Conservation (phyloP, 164 flowering plant genomes). For the Aristolochia californica region DNA sequence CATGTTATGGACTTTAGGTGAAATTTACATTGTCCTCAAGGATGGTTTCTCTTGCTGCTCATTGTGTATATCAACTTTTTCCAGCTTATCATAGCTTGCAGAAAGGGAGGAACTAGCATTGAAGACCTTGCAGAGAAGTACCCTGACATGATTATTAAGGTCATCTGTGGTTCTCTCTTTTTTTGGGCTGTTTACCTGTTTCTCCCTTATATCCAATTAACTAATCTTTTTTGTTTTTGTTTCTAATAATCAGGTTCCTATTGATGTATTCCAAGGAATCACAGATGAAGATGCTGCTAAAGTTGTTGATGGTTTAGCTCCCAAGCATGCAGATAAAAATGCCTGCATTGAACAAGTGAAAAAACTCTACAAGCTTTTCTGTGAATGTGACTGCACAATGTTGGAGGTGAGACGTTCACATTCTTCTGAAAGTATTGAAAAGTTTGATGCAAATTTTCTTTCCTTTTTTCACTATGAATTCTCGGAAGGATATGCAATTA, state of each 20-base stretch:
- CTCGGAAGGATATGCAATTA: neutral
- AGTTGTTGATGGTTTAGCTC: conserved; percentile 96
- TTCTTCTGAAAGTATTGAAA: neutral
- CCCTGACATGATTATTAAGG: conserved; percentile 97
- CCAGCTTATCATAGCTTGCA: conserved; percentile 87
- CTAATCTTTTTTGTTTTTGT: neutral
- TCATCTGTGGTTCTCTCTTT: conserved; percentile 9
- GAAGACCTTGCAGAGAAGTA: conserved; percentile 98
- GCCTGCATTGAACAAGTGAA: conserved; percentile 92
- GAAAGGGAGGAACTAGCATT: conserved; percentile 96
- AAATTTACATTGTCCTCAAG: neutral
- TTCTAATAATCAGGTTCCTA: conserved; percentile 57
- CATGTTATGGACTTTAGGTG: neutral
- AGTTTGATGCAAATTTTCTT: neutral
- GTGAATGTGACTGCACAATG: conserved; percentile 82
- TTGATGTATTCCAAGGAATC: conserved; percentile 89
- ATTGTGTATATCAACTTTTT: conserved; percentile 15
- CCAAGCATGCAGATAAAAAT: conserved; percentile 60
- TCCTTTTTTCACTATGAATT: neutral
- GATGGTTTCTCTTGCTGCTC: neutral
- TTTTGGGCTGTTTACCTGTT: neutral
- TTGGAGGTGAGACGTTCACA: conserved; percentile 55
- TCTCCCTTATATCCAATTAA: neutral
- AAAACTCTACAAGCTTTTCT: conserved; percentile 76
- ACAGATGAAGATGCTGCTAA: conserved; percentile 99